A percentile compares a stretch with the other conserved stretches of the same genome.
Evolutionary conservation across 1,284 basidiomycete species (phyloP).

Genomic region (Naganishia cerealis): DNA sequence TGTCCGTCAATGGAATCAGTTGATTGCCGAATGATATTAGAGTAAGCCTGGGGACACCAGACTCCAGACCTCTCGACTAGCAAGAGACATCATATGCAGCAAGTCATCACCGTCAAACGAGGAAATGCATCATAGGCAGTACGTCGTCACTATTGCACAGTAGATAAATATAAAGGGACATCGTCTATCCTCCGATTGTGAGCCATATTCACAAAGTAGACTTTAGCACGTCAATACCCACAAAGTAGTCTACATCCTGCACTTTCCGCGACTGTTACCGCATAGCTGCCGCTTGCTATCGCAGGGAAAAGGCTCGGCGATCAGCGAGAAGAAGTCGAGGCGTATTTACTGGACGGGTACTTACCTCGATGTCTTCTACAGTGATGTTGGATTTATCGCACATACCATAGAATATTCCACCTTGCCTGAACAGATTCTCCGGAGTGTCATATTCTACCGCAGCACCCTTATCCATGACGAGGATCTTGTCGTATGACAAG

Average conservation of each 20-base stretch:
- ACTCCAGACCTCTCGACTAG: too few relatives aligned
- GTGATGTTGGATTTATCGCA: constrained; percentile 72
- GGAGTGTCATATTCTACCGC: constrained; percentile 77
- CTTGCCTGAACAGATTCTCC: constrained; percentile 65
- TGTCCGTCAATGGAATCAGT: too few relatives aligned
- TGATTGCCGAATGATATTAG: too few relatives aligned
- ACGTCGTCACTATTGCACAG: too few relatives aligned
- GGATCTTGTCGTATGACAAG: constrained; percentile 73
- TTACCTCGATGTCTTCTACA: constrained; percentile 61
- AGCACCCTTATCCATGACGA: constrained; percentile 66
- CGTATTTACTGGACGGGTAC: neutral
- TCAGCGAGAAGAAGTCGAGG: neutral
- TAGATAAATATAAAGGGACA: too few relatives aligned
- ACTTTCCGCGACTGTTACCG: neutral
- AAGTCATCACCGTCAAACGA: too few relatives aligned
- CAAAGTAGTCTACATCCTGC: neutral
- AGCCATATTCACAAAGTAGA: too few relatives aligned
- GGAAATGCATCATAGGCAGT: too few relatives aligned
- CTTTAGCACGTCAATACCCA: too few relatives aligned
- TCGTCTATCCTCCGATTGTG: too few relatives aligned
- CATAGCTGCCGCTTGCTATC: constrained; percentile 19
- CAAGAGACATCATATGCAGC: too few relatives aligned
- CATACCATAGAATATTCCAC: constrained; percentile 72
- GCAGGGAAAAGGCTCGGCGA: neutral
- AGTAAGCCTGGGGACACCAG: too few relatives aligned